These are phyloP conservation scores for Fragilaria radians DNA, from an alignment of 108 stramenopile species.

Conservation along the genomic window DNA sequence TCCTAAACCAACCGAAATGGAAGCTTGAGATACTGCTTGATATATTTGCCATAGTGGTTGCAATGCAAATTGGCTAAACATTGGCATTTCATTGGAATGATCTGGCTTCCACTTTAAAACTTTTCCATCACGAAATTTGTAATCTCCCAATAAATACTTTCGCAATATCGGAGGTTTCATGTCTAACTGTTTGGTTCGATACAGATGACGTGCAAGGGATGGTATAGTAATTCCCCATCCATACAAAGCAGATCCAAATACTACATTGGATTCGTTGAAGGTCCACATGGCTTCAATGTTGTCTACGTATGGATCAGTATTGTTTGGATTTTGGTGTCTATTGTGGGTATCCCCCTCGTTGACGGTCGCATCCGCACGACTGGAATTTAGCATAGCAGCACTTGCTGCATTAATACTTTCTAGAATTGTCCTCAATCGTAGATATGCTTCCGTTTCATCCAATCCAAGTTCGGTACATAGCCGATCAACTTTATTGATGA, in stretches of 20 bases:
- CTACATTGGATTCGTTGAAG: conserved; percentile 91
- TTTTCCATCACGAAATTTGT: conserved; percentile 55
- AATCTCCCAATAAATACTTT: conserved; percentile 75
- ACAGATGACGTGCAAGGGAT: conserved; percentile 64
- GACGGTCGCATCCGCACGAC: conserved; percentile 21
- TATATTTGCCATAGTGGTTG: conserved; percentile 75
- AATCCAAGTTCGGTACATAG: conserved; percentile 68
- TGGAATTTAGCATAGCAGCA: conserved; percentile 59
- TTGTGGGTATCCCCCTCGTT: conserved; percentile 1
- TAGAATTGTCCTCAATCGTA: conserved; percentile 79
- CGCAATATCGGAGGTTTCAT: conserved; percentile 70
- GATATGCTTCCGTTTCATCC: conserved; percentile 83
- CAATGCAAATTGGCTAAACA: conserved; percentile 76
- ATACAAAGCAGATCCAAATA: conserved; percentile 90
- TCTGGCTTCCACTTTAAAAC: conserved; percentile 72
- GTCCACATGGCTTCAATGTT: conserved; percentile 78
- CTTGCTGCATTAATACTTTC: conserved; percentile 93
- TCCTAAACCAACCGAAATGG: conserved; percentile 34
- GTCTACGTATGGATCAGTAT: no score
- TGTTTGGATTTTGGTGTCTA: conserved; percentile 8
- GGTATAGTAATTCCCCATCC: conserved; percentile 94
- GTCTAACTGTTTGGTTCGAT: conserved; percentile 49
- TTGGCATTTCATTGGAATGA: conserved; percentile 29
- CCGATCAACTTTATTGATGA: conserved; percentile 94
- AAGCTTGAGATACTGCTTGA: conserved; percentile 58